Evolutionary conservation across 345 rosid species (phyloP), one percentile per base, ranked within the genome.

Genomic region (Salix brachista): DNA sequence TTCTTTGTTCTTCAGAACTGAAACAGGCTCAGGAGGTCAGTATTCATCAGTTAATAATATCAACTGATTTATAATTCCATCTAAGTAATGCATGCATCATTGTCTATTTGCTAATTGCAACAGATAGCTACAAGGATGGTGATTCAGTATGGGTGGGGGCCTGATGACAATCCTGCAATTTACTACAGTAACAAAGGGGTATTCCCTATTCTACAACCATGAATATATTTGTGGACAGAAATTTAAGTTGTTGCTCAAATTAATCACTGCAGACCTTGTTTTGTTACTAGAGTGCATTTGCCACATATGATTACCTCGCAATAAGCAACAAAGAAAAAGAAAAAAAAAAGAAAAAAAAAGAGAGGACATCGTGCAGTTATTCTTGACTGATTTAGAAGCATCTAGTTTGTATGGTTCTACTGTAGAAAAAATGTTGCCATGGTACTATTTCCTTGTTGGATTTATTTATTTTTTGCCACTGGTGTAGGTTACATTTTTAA

Each of bases 101-200:
- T 80, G 67, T 71, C 67, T 42, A 39, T 83, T 32, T 81, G 72
- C 69, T 69, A 80, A 12, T 83, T 80, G 73, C 78, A 69, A 84
- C 89, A 92, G 97, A 91, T 92, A 79, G 98, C 97, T 34, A 92
- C 98, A 73, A 78, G 97, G 71, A 94, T 94, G 98, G 97, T 94
- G 83, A 91, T 92, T 86, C 97, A 92, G 75, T 94, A 91, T 79
- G 98, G 97, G 16, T 92, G 98, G 98, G 98, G 97, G 34, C 97
- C 98, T 32, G 97, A 94, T 82, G 97, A 91, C 82, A 90, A 91
- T 85, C 93, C 97, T 61, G 97, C 95, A 41, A 86, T 92, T 48
- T 92, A 91, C 90, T 89, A 89, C 69, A 88, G 88, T 44, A 87
- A 78, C 81, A 88, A 86, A 39, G 94, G 94, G 92, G 98, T 91